Conservation (phyloP, 768 basidiomycete genomes). For the Sporobolomyces phaffii region DNA sequence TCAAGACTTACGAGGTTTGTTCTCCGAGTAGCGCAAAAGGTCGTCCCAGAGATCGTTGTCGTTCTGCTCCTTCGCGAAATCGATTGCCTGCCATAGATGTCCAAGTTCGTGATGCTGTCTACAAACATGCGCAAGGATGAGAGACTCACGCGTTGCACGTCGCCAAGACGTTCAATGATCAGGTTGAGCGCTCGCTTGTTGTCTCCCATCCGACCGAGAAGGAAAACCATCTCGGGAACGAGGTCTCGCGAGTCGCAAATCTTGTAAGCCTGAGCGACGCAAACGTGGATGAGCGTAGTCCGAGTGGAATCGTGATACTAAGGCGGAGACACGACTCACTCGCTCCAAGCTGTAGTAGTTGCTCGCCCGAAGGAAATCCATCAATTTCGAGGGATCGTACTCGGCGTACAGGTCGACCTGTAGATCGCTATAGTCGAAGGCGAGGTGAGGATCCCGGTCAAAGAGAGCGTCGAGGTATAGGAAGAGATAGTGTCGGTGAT, state of each 20-base stretch:
- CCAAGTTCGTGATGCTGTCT: not conserved
- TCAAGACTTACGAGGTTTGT: slow-evolving; percentile 62
- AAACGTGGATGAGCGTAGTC: not conserved
- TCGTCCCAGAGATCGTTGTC: slow-evolving; percentile 99
- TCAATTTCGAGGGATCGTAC: slow-evolving; percentile 66
- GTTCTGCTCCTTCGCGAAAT: slow-evolving; percentile 94
- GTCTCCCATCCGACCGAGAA: slow-evolving; percentile 94
- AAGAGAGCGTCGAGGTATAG: slow-evolving; percentile 86
- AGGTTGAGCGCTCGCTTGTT: slow-evolving; percentile 88
- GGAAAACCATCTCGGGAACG: slow-evolving; percentile 94
- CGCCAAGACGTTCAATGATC: slow-evolving; percentile 89
- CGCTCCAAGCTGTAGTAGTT: slow-evolving; percentile 83
- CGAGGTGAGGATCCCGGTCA: slow-evolving; percentile 74
- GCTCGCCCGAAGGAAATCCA: slow-evolving; percentile 85
- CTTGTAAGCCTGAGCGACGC: slow-evolving; percentile 62
- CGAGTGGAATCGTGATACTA: no score
- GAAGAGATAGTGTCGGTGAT: slow-evolving; percentile 73
- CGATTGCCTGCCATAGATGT: slow-evolving; percentile 66
- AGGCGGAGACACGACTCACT: slow-evolving; percentile 51
- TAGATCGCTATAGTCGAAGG: slow-evolving; percentile 72
- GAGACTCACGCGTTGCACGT: slow-evolving; percentile 70
- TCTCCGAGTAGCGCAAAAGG: slow-evolving; percentile 86
- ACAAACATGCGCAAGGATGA: no score
- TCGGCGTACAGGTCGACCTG: slow-evolving; percentile 89
- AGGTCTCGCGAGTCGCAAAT: slow-evolving; percentile 78